Percentiles rank a stretch among this genome's conserved stretches.
These are phyloP conservation scores for Boletus sp. DNA, from an alignment of 1,284 basidiomycete species.

Conservation along the genomic window DNA sequence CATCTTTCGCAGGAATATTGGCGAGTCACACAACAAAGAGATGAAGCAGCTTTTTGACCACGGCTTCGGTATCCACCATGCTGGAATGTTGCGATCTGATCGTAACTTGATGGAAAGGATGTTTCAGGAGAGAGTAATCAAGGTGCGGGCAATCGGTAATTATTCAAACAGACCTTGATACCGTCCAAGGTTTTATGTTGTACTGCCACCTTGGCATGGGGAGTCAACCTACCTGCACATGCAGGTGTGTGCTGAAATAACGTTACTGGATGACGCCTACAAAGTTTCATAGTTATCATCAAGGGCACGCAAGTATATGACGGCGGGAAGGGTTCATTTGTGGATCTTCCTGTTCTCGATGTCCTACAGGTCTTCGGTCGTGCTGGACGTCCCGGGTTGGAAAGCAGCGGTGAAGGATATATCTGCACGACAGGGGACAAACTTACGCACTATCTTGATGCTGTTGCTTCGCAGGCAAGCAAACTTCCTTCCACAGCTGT, in stretches of 20 bases:
- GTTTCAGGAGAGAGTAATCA: conserved; percentile 90
- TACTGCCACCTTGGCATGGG: conserved; percentile 98
- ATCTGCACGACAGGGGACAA: conserved; percentile 96
- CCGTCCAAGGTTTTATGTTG: conserved; percentile 85
- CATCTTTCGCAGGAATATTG: conserved; percentile 77
- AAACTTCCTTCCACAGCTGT: not conserved
- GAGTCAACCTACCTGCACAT: conserved; percentile 98
- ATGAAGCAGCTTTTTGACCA: conserved; percentile 92
- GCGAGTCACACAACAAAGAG: conserved; percentile 87
- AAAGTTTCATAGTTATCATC: conserved; percentile 69
- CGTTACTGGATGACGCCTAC: conserved; percentile 12
- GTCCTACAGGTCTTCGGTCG: conserved; percentile 97
- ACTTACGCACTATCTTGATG: conserved; percentile 87
- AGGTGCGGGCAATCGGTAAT: conserved; percentile 47
- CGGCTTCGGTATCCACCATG: conserved; percentile 98
- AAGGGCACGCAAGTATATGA: conserved; percentile 99
- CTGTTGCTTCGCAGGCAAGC: conserved; percentile 80
- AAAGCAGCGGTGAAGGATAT: conserved; percentile 93
- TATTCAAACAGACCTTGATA: conserved; percentile 8
- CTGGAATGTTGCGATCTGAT: conserved; percentile 95
- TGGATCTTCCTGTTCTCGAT: conserved; percentile 92
- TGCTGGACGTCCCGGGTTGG: conserved; percentile 94
- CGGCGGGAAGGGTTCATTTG: conserved; percentile 81
- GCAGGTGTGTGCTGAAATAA: conserved; percentile 57
- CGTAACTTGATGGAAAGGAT: conserved; percentile 94